A percentile compares a stretch with the other conserved stretches of the same genome.
These are phyloP conservation scores for Aspergillus nidulans DNA, from an alignment of 495 filamentous ascomycete species.

Conservation along the genomic window DNA sequence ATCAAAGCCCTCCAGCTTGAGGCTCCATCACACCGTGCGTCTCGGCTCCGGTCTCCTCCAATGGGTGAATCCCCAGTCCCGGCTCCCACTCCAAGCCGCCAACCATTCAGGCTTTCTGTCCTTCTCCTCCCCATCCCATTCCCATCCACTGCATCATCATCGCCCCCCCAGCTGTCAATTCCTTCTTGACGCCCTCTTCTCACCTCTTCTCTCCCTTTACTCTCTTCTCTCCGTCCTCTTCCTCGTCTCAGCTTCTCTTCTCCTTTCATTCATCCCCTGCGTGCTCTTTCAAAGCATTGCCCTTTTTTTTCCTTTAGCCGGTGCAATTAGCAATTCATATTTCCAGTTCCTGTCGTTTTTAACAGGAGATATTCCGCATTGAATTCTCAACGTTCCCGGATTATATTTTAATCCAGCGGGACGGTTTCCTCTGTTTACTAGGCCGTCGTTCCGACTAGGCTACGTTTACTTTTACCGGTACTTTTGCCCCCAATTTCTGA, in stretches of 20 bases:
- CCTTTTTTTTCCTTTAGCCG: slow-evolving; percentile 17
- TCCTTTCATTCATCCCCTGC: slow-evolving; percentile 19
- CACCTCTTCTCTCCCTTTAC: slow-evolving; percentile 8
- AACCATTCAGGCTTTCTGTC: slow-evolving; percentile 26
- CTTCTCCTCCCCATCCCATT: slow-evolving; percentile 17
- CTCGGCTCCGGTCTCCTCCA: slow-evolving; percentile 14
- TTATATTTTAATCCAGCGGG: neutral
- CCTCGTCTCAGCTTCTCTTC: slow-evolving; percentile 8
- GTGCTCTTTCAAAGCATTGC: slow-evolving; percentile 16
- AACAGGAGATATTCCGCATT: slow-evolving; percentile 5
- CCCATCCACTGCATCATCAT: slow-evolving; percentile 14
- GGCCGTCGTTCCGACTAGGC: neutral
- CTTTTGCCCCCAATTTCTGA: neutral
- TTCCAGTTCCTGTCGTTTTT: slow-evolving; percentile 18
- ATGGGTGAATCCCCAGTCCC: slow-evolving; percentile 12
- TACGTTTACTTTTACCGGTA: neutral
- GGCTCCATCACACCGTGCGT: slow-evolving; percentile 1
- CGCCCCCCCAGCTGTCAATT: slow-evolving; percentile 11
- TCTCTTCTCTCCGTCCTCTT: slow-evolving; percentile 13
- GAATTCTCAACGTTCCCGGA: neutral
- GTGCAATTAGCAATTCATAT: slow-evolving; percentile 18
- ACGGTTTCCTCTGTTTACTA: neutral
- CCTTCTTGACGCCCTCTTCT: slow-evolving; percentile 11
- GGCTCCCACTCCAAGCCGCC: slow-evolving; percentile 2
- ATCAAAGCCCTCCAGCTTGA: neutral